These are phyloP conservation scores for Sugiyamaella marilandica DNA, from an alignment of 805 yeast genomes.

Conservation along the genomic window DNA sequence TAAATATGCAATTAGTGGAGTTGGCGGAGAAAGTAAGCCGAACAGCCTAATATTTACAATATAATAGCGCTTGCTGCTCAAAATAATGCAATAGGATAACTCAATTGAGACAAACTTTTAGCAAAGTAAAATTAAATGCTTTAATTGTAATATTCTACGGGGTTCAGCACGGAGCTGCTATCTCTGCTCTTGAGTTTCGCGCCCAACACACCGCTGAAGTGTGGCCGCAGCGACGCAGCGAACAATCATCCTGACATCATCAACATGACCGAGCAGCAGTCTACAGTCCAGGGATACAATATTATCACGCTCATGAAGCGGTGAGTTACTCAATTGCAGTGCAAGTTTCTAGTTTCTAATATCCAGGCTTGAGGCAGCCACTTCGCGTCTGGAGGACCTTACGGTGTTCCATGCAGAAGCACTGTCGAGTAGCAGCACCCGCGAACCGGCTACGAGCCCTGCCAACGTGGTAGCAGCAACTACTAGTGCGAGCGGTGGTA, in stretches of 20 bases:
- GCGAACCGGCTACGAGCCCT: slow-evolving; percentile 9
- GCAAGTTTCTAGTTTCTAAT: not conserved
- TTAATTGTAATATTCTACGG: too few relatives aligned
- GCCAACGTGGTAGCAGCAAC: slow-evolving; percentile 8
- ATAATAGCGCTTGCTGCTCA: too few relatives aligned
- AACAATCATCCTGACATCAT: not conserved
- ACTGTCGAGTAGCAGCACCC: slow-evolving; percentile 24
- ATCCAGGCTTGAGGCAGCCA: slow-evolving; percentile 78
- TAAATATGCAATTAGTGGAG: too few relatives aligned
- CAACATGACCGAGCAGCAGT: not conserved
- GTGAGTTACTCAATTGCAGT: slow-evolving; percentile 31
- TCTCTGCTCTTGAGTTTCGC: too few relatives aligned
- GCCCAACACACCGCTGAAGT: too few relatives aligned
- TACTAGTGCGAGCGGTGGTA: not conserved
- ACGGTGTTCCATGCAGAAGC: slow-evolving; percentile 70
- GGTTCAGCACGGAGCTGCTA: too few relatives aligned
- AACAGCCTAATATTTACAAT: too few relatives aligned
- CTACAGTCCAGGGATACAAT: slow-evolving; percentile 77
- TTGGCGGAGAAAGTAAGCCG: too few relatives aligned
- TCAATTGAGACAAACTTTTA: too few relatives aligned
- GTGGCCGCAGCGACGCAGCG: not conserved
- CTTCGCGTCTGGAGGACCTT: slow-evolving; percentile 86
- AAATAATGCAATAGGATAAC: too few relatives aligned
- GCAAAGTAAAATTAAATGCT: too few relatives aligned
- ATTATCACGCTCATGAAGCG: slow-evolving; percentile 72